A percentile compares a stretch with the other conserved stretches of the same genome.
phyloP scores from a whole-genome alignment of 2,329 filamentous ascomycete genomes.

The Emergomyces pasteurianus region DNA sequence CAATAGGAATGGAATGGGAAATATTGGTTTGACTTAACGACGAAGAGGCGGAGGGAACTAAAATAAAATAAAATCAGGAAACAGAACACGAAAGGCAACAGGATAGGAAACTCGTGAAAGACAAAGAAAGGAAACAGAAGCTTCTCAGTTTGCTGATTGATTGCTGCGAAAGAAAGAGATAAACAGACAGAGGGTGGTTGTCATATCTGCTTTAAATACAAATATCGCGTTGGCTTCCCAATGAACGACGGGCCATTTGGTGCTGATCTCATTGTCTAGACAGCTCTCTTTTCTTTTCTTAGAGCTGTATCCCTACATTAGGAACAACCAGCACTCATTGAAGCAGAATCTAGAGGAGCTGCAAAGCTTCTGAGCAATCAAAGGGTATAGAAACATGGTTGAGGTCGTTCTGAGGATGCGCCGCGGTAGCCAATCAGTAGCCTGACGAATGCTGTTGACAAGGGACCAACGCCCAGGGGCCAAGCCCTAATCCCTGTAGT shows the following conservation, averaged over 20 bases:
- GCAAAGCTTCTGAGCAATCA: background rate
- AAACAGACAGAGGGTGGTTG: background rate
- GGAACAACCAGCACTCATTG: background rate
- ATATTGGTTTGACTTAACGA: background rate
- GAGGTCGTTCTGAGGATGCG: conserved; percentile 7
- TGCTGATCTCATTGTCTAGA: background rate
- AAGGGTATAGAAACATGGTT: conserved; percentile 3
- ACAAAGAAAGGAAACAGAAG: conserved; percentile 6
- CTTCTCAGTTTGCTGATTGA: conserved; percentile 4
- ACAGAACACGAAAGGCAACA: conserved; percentile 2
- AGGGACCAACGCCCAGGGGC: background rate
- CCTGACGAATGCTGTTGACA: background rate
- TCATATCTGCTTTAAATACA: background rate
- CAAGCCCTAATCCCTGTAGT: background rate
- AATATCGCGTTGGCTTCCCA: background rate
- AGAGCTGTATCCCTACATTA: background rate
- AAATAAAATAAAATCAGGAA: background rate
- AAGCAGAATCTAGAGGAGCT: background rate
- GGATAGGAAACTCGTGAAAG: conserved; percentile 4
- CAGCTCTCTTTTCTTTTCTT: background rate
- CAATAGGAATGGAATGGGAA: background rate
- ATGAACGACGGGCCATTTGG: background rate
- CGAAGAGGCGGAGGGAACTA: background rate
- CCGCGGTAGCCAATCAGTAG: conserved; percentile 5
- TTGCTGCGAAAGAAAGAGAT: conserved; percentile 4